Conservation (phyloP, 805 yeast species). For the Candida namnaoensis region DNA sequence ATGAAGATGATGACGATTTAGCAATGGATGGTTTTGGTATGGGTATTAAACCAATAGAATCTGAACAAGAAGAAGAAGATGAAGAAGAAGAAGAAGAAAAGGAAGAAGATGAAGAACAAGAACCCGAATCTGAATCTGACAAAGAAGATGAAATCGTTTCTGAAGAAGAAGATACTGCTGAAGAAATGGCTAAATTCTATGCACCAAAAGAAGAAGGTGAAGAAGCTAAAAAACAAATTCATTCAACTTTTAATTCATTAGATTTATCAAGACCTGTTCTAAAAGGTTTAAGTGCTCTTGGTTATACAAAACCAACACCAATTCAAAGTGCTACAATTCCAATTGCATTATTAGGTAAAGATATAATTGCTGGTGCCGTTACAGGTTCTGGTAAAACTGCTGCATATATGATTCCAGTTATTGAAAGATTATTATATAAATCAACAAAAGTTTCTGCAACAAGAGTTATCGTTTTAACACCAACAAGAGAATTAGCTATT, state of each 20-base stretch:
- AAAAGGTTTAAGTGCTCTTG: conserved; percentile 72
- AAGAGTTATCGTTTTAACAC: conserved; percentile 83
- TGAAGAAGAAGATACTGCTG: conserved; percentile 59
- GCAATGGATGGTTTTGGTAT: conserved; percentile 40
- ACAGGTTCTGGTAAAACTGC: conserved; percentile 99
- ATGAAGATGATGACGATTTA: conserved; percentile 29
- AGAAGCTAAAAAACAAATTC: conserved; percentile 41
- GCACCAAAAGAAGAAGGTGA: conserved; percentile 49
- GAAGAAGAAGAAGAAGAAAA: conserved; percentile 25
- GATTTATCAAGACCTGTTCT: conserved; percentile 85
- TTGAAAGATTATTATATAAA: conserved; percentile 84
- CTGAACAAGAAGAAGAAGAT: conserved; percentile 16
- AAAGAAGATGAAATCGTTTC: conserved; percentile 27
- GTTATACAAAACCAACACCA: conserved; percentile 86
- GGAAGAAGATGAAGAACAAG: conserved; percentile 21
- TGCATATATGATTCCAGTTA: conserved; percentile 92
- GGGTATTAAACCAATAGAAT: conserved; percentile 23
- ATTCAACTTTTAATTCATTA: conserved; percentile 64
- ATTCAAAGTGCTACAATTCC: conserved; percentile 94
- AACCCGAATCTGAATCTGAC: conserved; percentile 19
- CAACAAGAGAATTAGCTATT: conserved; percentile 96
- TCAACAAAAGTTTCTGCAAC: conserved; percentile 84
- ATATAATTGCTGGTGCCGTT: conserved; percentile 97
- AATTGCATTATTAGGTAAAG: conserved; percentile 87
- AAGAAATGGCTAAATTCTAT: conserved; percentile 75